These are phyloP conservation scores for Starmerella kuoi DNA, from an alignment of 805 yeast genomes.

Conservation along the genomic window DNA sequence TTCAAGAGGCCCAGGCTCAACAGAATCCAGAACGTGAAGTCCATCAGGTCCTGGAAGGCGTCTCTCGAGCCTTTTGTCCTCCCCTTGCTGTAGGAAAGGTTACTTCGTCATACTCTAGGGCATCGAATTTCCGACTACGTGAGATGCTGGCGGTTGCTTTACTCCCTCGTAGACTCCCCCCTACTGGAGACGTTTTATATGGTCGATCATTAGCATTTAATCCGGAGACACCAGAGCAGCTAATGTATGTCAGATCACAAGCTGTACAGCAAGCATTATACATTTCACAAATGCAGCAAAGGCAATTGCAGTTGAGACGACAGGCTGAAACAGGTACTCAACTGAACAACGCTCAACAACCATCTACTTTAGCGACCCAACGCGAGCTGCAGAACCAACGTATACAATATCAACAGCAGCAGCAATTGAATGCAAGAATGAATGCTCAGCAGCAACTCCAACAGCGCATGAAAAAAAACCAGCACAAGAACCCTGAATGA, in stretches of 20 bases:
- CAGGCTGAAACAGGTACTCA: constrained; percentile 8
- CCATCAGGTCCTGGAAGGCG: constrained; percentile 80
- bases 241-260: constrained; percentile 27
- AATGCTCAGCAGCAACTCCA: constrained; percentile 2
- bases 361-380: too few relatives aligned
- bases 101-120: constrained; percentile 58
- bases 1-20: constrained; percentile 19
- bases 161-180: constrained; percentile 37
- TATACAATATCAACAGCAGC: constrained; percentile 12
- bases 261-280: constrained; percentile 25
- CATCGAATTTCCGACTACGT: constrained; percentile 70
- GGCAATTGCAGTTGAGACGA: constrained; percentile 13
- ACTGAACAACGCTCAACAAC: too few relatives aligned
- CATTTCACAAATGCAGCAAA: constrained; percentile 20
- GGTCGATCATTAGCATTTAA: constrained; percentile 71
- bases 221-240: constrained; percentile 55
- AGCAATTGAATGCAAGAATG: constrained; percentile 1
- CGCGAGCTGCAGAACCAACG: too few relatives aligned
- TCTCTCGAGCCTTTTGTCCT: constrained; percentile 37
- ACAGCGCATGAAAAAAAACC: neutral
- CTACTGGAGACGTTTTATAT: constrained; percentile 41
- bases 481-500: neutral
- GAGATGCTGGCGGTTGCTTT: constrained; percentile 87
- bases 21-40: constrained; percentile 47
- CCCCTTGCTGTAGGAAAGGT: constrained; percentile 71